Percentiles rank a stretch among this genome's conserved stretches.
These are phyloP conservation scores for Colletotrichum filicis DNA, from an alignment of 2,329 filamentous ascomycete species.

Conservation along the genomic window DNA sequence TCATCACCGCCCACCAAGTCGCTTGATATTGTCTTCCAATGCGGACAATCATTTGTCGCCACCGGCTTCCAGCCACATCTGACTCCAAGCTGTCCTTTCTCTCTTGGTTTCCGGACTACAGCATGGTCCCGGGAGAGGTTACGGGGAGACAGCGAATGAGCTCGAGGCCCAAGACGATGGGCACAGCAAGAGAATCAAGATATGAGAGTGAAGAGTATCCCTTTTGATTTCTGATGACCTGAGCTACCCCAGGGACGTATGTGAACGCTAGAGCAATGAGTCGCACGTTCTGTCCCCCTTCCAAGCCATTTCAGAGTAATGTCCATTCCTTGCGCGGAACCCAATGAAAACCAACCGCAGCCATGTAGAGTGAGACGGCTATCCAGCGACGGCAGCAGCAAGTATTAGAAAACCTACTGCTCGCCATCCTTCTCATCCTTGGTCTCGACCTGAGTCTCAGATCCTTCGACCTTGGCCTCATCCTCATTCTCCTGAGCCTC, in stretches of 20 bases:
- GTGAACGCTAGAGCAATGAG: background rate
- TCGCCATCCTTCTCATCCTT: conserved; percentile 51
- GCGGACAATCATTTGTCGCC: background rate
- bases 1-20: background rate
- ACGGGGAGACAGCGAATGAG: background rate
- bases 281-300: background rate
- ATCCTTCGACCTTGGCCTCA: conserved; percentile 14
- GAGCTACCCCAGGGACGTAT: background rate
- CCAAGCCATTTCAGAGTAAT: background rate
- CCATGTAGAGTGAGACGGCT: background rate
- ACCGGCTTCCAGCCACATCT: background rate
- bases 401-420: conserved; percentile 37
- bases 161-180: background rate
- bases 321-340: background rate
- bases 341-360: background rate
- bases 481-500: conserved; percentile 31
- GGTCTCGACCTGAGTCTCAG: background rate
- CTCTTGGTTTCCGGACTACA: background rate
- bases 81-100: background rate
- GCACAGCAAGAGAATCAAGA: background rate
- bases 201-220: background rate
- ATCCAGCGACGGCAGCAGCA: background rate
- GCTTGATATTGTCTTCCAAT: background rate
- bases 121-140: background rate
- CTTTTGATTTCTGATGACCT: background rate